These are phyloP conservation scores for Hyphodiscus hymeniophilus DNA, from an alignment of 495 filamentous ascomycete species.

Conservation along the genomic window DNA sequence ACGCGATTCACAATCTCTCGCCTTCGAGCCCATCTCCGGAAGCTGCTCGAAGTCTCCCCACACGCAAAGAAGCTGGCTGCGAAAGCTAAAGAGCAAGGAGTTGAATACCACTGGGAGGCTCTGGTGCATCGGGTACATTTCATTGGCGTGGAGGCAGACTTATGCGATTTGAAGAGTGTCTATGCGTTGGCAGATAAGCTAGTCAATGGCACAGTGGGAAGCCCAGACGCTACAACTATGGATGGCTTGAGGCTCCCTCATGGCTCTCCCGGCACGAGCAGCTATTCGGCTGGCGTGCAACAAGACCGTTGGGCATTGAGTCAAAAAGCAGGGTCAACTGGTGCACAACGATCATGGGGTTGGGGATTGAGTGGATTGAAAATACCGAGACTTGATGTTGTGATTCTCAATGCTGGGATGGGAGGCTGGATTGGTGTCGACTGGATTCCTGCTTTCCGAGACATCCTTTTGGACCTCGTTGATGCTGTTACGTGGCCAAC, in stretches of 20 bases:
- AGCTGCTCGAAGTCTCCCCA: conserved; percentile 21
- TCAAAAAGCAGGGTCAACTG: conserved; percentile 15
- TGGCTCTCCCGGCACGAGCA: conserved; percentile 27
- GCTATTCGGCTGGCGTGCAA: conserved; percentile 13
- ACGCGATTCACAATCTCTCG: conserved; percentile 46
- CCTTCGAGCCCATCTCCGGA: conserved; percentile 44
- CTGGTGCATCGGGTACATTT: conserved; percentile 43
- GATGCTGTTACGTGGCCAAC: conserved; percentile 67
- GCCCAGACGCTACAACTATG: conserved; percentile 34
- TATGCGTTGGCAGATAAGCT: conserved; percentile 37
- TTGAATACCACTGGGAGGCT: conserved; percentile 34
- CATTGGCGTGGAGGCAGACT: conserved; percentile 47
- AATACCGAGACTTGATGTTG: conserved; percentile 65
- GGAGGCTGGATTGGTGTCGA: conserved; percentile 79
- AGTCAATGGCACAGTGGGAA: conserved; percentile 35
- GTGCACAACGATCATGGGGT: conserved; percentile 17
- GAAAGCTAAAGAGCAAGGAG: conserved; percentile 29
- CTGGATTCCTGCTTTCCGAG: conserved; percentile 55
- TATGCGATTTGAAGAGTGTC: conserved; percentile 44
- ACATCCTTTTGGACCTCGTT: conserved; percentile 54
- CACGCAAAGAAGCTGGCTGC: conserved; percentile 19
- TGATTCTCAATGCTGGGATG: conserved; percentile 82
- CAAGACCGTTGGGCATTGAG: conserved; percentile 21
- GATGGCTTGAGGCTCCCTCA: conserved; percentile 24
- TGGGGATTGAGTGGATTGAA: conserved; percentile 27